Evolutionary conservation across 768 basidiomycete genomes (phyloP).

Genomic region (Lactarius psammicola): DNA sequence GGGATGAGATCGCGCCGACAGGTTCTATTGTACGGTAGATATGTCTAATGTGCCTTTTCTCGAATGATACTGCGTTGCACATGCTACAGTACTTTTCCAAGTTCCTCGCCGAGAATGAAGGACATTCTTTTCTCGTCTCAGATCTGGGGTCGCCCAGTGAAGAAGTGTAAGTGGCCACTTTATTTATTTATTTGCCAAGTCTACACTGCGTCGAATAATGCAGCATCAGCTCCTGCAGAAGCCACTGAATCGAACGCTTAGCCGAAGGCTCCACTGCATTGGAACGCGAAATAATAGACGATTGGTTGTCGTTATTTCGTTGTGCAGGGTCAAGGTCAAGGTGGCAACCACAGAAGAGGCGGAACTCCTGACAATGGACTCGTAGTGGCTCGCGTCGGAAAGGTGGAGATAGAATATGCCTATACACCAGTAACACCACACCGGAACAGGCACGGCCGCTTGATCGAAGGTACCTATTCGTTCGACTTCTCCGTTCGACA

Average conservation of each 20-base stretch:
- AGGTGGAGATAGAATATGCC: background rate
- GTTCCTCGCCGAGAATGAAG: no score
- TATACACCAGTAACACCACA: background rate
- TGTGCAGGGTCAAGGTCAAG: background rate
- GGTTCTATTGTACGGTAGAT: background rate
- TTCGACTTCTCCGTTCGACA: background rate
- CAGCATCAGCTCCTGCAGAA: background rate
- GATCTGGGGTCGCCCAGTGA: background rate
- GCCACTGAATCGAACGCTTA: slow-evolving; percentile 1
- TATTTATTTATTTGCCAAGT: background rate
- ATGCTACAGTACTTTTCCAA: background rate
- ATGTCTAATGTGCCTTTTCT: background rate
- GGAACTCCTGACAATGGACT: background rate
- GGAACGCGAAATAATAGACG: background rate
- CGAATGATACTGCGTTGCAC: background rate
- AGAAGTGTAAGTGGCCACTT: background rate
- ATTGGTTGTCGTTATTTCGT: background rate
- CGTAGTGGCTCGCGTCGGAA: background rate
- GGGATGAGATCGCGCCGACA: slow-evolving; percentile 4
- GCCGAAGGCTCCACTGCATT: background rate
- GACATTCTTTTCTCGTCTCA: background rate
- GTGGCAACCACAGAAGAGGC: slow-evolving; percentile 12
- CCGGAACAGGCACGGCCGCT: background rate
- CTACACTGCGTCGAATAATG: background rate
- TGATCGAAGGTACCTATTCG: slow-evolving; percentile 1